Base-by-base conservation (phyloP, 2,329 filamentous ascomycete species). In the Saccharata proteae region DNA sequence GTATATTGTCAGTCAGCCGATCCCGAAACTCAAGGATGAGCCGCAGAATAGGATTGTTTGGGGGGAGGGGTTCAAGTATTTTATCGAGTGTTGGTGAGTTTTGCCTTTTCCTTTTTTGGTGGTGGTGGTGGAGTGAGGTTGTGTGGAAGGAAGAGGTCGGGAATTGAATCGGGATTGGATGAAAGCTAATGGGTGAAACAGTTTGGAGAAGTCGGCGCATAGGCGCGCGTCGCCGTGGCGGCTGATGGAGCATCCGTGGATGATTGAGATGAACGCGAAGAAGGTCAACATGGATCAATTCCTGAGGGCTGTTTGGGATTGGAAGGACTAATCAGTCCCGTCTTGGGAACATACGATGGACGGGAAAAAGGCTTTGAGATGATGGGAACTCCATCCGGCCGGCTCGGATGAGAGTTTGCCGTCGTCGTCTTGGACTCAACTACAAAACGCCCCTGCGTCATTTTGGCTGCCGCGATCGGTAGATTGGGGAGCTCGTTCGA, bases 241-340 rank as follows among this genome's bases (percentile, higher is more conserved):
- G 48, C 98, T 98, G 86, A 73, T 93, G 41, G 90, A 98, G 52
- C 90, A 98, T 60, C 90, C 90, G 2, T 98, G 90, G 90, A 93
- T 98, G 78, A 65, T 83, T 24, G 90, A 98, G 49, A 96, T 96
- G 83, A 80, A 79, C 48, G 69, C 74, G 33, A 96, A 94, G 67
- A 83, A 90, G 45, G 90, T 98, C 54, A 96, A 96, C 59, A 96
- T 98, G 86, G 75, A 75, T 42, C 81, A 85, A 48, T 98, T 94
- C 58, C 70, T 98, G 37, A 76, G 78, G 38, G 85, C 90, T 46
- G 90, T 98, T 25, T 98, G 90, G 90, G 90, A 86, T 37, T 98
- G 90, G 90, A 77, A 90, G 41, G 76, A 84, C 40, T 76, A 54
- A 21, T 13, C 21, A 10, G n/a, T n/a, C n/a, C n/a, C n/a, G n/a